Conservation (phyloP, 139 green algal genomes). For the Chlorella sp. region DNA sequence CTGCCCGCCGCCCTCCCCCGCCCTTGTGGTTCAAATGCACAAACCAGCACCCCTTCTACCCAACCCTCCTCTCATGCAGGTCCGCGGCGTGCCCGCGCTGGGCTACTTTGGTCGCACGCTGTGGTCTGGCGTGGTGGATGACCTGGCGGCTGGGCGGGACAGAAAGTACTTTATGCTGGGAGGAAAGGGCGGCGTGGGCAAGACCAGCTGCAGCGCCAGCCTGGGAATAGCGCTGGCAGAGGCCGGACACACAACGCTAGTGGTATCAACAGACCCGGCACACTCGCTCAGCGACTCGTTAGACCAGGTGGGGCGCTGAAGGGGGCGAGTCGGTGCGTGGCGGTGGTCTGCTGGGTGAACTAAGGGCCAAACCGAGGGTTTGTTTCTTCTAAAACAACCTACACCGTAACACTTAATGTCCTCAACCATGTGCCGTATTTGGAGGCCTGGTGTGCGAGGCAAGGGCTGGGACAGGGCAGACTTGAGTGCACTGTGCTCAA, state of each 20-base stretch:
- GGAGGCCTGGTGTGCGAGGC: too few relatives aligned
- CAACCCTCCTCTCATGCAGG: constrained; percentile 11
- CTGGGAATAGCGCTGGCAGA: constrained; percentile 81
- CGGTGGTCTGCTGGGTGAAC: too few relatives aligned
- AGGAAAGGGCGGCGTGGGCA: constrained; percentile 98
- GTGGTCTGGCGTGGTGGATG: constrained; percentile 62
- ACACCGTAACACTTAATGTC: too few relatives aligned
- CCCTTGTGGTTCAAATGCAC: background rate
- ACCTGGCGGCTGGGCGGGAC: constrained; percentile 30
- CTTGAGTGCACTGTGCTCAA: too few relatives aligned
- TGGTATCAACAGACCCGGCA: constrained; percentile 98
- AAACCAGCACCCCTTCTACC: background rate
- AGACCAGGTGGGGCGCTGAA: constrained; percentile 75
- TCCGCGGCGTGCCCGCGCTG: constrained; percentile 90
- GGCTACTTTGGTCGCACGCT: constrained; percentile 83
- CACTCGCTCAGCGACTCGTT: constrained; percentile 97
- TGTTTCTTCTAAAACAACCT: too few relatives aligned
- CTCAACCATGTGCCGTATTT: too few relatives aligned
- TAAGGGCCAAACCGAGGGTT: too few relatives aligned
- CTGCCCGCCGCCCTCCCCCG: too few relatives aligned
- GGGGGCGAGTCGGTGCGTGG: too few relatives aligned
- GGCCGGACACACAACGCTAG: constrained; percentile 82
- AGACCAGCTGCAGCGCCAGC: constrained; percentile 88
- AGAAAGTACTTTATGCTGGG: constrained; percentile 85
- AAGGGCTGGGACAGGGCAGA: too few relatives aligned